phyloP scores from a whole-genome alignment of 495 filamentous ascomycete genomes.

The Aspergillus hancockii region DNA sequence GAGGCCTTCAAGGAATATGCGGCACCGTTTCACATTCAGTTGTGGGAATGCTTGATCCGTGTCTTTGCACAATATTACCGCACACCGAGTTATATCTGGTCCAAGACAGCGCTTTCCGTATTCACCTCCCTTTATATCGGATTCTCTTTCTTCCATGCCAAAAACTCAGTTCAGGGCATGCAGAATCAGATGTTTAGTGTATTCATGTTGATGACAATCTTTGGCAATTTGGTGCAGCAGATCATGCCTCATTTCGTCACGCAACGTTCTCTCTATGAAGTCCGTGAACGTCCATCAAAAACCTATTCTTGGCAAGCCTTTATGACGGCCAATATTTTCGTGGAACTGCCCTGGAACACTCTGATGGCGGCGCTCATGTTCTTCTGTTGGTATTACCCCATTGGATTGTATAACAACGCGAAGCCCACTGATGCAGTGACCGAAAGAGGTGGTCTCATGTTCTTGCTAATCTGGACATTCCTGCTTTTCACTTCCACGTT shows the following conservation, averaged over 20 bases:
- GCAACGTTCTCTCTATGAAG: constrained; percentile 70
- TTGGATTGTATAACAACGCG: constrained; percentile 55
- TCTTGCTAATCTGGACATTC: constrained; percentile 49
- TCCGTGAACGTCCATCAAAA: constrained; percentile 75
- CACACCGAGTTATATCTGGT: constrained; percentile 50
- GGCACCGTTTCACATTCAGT: constrained; percentile 47
- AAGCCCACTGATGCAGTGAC: constrained; percentile 35
- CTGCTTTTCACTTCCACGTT: constrained; percentile 54
- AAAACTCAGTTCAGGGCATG: constrained; percentile 69
- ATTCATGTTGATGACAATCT: constrained; percentile 76
- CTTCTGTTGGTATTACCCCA: constrained; percentile 60
- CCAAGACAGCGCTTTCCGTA: constrained; percentile 42
- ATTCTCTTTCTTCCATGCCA: constrained; percentile 75
- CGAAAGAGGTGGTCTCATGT: constrained; percentile 49
- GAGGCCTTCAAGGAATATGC: constrained; percentile 41
- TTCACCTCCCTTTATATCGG: constrained; percentile 6
- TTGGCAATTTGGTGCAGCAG: constrained; percentile 70
- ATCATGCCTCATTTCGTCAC: constrained; percentile 66
- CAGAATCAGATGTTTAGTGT: constrained; percentile 83
- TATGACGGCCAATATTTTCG: constrained; percentile 61
- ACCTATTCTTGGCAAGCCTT: constrained; percentile 72
- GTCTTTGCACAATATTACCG: constrained; percentile 53
- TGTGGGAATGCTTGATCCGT: constrained; percentile 44
- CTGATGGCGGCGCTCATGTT: constrained; percentile 59
- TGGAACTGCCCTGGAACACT: constrained; percentile 66